Percentiles rank a stretch among this genome's conserved stretches.
phyloP scores from a whole-genome alignment of 176 grass and related monocot genomes.

The Rhipidocladum racemiflorum region DNA sequence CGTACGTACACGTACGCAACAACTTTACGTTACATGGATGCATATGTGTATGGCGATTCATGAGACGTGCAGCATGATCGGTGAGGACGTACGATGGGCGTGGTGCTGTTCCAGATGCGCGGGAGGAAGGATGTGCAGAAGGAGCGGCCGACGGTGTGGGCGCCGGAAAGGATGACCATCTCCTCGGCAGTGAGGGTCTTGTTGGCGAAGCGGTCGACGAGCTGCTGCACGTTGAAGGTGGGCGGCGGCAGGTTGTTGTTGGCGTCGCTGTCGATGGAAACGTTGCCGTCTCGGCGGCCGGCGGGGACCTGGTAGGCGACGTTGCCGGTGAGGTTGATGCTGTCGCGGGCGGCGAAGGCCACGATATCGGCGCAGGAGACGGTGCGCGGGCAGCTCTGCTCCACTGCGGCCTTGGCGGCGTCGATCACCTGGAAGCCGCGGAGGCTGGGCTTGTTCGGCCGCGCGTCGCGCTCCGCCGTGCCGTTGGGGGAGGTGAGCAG shows the following conservation, averaged over 20 bases:
- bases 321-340: constrained; percentile 50
- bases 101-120: constrained; percentile 34
- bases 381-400: constrained; percentile 40
- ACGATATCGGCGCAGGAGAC: constrained; percentile 74
- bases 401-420: constrained; percentile 50
- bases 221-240: constrained; percentile 27
- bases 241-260: constrained; percentile 36
- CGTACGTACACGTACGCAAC: no score
- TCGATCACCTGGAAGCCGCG: constrained; percentile 59
- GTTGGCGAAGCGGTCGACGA: constrained; percentile 22
- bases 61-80: background rate
- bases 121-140: constrained; percentile 32
- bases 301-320: constrained; percentile 48
- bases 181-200: constrained; percentile 50
- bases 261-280: constrained; percentile 35
- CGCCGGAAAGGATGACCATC: constrained; percentile 55
- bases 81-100: constrained; percentile 13
- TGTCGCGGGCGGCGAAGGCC: constrained; percentile 61
- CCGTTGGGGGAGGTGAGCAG: constrained; percentile 45
- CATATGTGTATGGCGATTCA: no score
- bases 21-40: background rate
- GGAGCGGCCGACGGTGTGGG: constrained; percentile 52
- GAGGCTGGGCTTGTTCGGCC: constrained; percentile 56
- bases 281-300: constrained; percentile 54
- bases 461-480: constrained; percentile 50